These are phyloP conservation scores for Verticillium longisporum DNA, from an alignment of 2,329 filamentous ascomycete genomes.

Conservation along the genomic window DNA sequence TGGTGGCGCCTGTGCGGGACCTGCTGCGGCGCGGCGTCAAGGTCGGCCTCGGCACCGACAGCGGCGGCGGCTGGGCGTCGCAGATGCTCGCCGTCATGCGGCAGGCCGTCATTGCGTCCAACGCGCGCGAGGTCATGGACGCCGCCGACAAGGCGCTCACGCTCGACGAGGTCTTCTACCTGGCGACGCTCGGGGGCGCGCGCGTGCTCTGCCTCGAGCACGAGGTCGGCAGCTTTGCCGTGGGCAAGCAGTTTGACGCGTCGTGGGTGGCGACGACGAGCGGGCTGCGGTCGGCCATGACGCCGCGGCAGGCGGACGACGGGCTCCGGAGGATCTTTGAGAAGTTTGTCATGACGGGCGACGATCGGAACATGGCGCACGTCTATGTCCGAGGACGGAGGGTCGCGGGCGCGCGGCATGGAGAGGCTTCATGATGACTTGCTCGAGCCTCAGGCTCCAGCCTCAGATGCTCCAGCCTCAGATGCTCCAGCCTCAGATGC, in stretches of 20 bases:
- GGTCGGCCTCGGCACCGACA: slow-evolving; percentile 61
- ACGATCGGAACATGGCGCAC: slow-evolving; percentile 52
- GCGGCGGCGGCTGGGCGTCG: slow-evolving; percentile 54
- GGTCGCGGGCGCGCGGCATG: not conserved
- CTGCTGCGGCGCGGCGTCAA: slow-evolving; percentile 53
- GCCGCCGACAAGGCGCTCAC: slow-evolving; percentile 28
- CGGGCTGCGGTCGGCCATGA: slow-evolving; percentile 30
- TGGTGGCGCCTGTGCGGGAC: slow-evolving; percentile 52
- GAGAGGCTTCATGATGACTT: too few relatives aligned
- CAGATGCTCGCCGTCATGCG: slow-evolving; percentile 53
- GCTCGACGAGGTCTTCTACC: slow-evolving; percentile 47
- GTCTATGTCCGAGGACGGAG: slow-evolving; percentile 44
- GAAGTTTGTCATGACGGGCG: slow-evolving; percentile 60
- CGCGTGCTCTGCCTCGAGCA: slow-evolving; percentile 47
- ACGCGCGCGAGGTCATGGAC: slow-evolving; percentile 37
- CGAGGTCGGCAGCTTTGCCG: slow-evolving; percentile 47
- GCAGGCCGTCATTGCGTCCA: slow-evolving; percentile 49
- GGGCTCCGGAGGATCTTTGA: slow-evolving; percentile 41
- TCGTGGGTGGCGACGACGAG: slow-evolving; percentile 35
- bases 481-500: too few relatives aligned
- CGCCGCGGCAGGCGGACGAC: slow-evolving; percentile 45
- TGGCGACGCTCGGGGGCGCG: slow-evolving; percentile 57
- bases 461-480: too few relatives aligned
- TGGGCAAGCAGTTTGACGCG: slow-evolving; percentile 58
- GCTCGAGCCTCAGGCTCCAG: too few relatives aligned